Evolutionary conservation across 1,139 yeast species (phyloP).

Genomic region (Yueomyces sp.): DNA sequence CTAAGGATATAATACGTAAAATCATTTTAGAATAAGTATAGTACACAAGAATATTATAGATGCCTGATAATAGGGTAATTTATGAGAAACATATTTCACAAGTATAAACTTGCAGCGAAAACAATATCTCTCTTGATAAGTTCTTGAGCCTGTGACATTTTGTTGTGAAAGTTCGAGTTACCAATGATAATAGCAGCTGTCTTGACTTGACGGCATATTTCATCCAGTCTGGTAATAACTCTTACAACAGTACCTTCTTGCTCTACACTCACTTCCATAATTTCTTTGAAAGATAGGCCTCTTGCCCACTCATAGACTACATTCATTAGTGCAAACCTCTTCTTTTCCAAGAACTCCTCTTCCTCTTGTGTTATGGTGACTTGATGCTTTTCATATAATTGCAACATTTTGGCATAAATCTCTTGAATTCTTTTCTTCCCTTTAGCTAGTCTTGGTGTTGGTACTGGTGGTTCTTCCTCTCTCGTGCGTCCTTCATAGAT

Average conservation of each 20-base stretch:
- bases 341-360: conserved; percentile 67
- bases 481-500: conserved; percentile 77
- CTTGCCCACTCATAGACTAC: conserved; percentile 98
- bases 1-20: conserved; percentile 7
- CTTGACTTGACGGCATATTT: conserved; percentile 87
- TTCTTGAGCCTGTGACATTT: conserved; percentile 90
- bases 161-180: conserved; percentile 72
- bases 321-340: conserved; percentile 81
- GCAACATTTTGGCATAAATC: conserved; percentile 52
- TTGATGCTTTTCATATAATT: conserved; percentile 53
- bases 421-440: conserved; percentile 64
- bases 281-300: conserved; percentile 82
- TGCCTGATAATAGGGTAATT: too few species aligned
- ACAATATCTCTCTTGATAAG: conserved; percentile 92
- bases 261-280: conserved; percentile 77
- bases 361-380: conserved; percentile 76
- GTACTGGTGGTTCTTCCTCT: conserved; percentile 41
- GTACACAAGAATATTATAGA: too few species aligned
- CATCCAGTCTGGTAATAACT: conserved; percentile 88
- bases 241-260: conserved; percentile 98
- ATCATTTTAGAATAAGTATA: conserved; percentile 4
- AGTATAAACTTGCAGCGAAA: conserved; percentile 87
- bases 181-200: conserved; percentile 93
- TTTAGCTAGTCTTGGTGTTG: conserved; percentile 73
- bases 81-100: conserved; percentile 26